Conservation (phyloP, 2,329 filamentous ascomycete species). For the Colletotrichum sp. region DNA sequence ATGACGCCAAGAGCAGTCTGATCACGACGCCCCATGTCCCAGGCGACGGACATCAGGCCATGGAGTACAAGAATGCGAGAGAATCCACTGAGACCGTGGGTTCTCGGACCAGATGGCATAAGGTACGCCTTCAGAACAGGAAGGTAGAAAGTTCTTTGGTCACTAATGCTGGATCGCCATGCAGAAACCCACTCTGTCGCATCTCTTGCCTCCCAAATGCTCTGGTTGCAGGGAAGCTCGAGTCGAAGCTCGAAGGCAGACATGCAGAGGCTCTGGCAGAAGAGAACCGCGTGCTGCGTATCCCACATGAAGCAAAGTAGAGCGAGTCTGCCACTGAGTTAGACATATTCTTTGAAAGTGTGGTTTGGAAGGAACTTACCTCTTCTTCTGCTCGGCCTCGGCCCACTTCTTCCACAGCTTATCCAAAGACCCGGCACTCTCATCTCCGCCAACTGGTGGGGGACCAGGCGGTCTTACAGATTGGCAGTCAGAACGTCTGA, state of each 20-base stretch:
- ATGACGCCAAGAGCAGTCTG: constrained; percentile 61
- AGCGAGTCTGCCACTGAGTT: constrained; percentile 42
- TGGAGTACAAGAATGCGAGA: constrained; percentile 62
- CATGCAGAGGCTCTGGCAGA: constrained; percentile 72
- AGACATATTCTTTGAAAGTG: fast-evolving
- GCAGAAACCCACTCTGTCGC: constrained; percentile 54
- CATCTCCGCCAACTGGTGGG: constrained; percentile 24
- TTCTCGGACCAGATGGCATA: constrained; percentile 42
- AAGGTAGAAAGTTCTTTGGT: constrained; percentile 48
- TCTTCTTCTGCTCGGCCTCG: constrained; percentile 62
- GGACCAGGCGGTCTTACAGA: constrained; percentile 31
- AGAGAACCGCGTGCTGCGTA: constrained; percentile 67
- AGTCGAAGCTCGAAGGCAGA: constrained; percentile 67
- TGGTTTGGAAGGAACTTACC: constrained; percentile 32
- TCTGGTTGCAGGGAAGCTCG: constrained; percentile 58
- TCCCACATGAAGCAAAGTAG: constrained; percentile 72
- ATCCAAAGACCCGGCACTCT: constrained; percentile 43
- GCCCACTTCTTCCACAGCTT: constrained; percentile 58
- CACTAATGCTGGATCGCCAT: constrained; percentile 26
- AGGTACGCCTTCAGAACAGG: constrained; percentile 62
- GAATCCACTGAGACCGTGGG: constrained; percentile 50
- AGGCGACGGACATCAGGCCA: constrained; percentile 66
- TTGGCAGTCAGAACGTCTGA: constrained; percentile 40
- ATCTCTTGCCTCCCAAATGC: constrained; percentile 62
- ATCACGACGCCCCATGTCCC: constrained; percentile 66